Conservation (phyloP, 202 grass and related monocot genomes). For the Carex sylvatica region DNA sequence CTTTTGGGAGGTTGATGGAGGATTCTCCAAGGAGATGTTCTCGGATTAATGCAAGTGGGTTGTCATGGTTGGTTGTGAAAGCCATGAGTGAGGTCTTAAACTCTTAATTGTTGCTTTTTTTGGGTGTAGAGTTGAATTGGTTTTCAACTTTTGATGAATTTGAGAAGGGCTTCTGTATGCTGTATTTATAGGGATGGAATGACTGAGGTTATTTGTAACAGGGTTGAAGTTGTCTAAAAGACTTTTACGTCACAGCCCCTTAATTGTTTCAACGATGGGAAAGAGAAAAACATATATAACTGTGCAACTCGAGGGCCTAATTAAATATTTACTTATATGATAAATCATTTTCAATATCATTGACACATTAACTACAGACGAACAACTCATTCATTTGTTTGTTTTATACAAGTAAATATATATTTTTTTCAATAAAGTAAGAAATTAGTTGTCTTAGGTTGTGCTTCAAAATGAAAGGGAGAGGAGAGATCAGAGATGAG, state of each 20-base stretch:
- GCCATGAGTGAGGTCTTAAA: conserved; percentile 40
- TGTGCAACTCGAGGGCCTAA: background rate
- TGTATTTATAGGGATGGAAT: conserved; percentile 17
- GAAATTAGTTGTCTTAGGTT: no score
- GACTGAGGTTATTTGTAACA: no score
- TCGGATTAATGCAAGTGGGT: conserved; percentile 47
- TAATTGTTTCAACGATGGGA: background rate
- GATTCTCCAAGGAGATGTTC: conserved; percentile 42
- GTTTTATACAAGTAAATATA: no score
- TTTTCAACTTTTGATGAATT: background rate
- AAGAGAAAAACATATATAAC: background rate
- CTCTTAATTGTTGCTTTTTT: background rate
- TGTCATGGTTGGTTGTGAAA: conserved; percentile 41
- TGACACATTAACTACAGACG: background rate
- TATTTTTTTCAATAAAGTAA: no score
- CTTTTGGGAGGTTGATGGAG: background rate
- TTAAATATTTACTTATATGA: background rate
- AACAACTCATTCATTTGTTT: background rate
- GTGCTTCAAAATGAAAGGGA: no score
- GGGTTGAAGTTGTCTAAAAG: background rate
- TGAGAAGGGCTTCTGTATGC: background rate
- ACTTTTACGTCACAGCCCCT: background rate
- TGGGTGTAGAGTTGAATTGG: conserved; percentile 14
- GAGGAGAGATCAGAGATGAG: no score
- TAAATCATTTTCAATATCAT: background rate